Evolutionary conservation across 257 asterid species (phyloP), one percentile per base, ranked within the genome.

Genomic region (Jacaranda copaia): DNA sequence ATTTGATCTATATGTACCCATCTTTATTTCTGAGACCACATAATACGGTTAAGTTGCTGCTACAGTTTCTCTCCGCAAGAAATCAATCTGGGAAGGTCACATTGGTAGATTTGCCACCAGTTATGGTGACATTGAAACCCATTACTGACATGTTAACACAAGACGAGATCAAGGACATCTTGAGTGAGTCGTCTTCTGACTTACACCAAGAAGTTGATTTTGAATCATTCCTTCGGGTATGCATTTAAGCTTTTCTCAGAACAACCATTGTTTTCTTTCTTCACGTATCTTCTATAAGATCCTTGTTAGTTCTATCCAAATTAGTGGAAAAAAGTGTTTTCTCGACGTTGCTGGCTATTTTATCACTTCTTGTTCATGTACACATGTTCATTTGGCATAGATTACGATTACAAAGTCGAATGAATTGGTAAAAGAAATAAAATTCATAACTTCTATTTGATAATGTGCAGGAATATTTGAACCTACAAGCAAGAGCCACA

Each of bases 141-240:
- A 79, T 92, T 63, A 58, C 62, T 39, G 96, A 77, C 14, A 39
- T 77, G 57, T 62, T 92, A 11, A 57, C 71, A 4, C 85, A 85
- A 83, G 90, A 89, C 19, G 96, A 92, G 85, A 70, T 89, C 58
- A 86, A 71, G 87, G 85, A 42, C 55, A 86, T 90, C 72, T 83
- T 94, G 76, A 68, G 59, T n/a, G 94, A 88, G 82, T 77, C 89
- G 4, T 82, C 87, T 68, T 32, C 93, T 40, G 83, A 90, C 18
- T 39, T 86, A 68, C 77, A 73, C 74, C 85, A 88, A 82, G 94
- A 90, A 78, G 79, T 90, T 68, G 96, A 89, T 82, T 90, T 94
- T 39, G 98, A 92, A 79, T 77, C 89, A 58, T 92, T 92, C 85
- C 97, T 94, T 68, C 81, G 87, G 87, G 98, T 94, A 79, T 53